These are phyloP conservation scores for Aspergillus chevalieri DNA, from an alignment of 2,329 filamentous ascomycete species.

Conservation along the genomic window DNA sequence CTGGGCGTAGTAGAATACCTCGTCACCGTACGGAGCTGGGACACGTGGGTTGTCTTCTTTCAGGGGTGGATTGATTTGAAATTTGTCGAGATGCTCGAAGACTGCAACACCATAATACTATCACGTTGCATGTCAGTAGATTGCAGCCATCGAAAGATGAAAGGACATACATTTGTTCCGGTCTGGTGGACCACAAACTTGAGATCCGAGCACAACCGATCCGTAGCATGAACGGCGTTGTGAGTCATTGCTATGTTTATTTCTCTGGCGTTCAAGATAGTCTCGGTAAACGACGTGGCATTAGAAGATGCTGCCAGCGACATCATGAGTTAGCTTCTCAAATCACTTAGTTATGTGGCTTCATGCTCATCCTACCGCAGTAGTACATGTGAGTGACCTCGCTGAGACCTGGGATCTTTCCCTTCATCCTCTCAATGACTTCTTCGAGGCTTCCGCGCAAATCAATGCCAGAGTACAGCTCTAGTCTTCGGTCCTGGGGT, in stretches of 20 bases:
- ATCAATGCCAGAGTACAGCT: slow-evolving; percentile 17
- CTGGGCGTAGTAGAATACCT: slow-evolving; percentile 46
- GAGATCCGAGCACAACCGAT: slow-evolving; percentile 32
- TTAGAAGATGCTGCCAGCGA: slow-evolving; percentile 11
- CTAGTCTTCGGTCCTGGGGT: slow-evolving; percentile 13
- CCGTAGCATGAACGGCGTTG: slow-evolving; percentile 34
- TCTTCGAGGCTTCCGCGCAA: slow-evolving; percentile 22
- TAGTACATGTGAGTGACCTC: slow-evolving; percentile 42
- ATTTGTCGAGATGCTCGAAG: slow-evolving; percentile 19
- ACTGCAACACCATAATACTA: slow-evolving; percentile 23
- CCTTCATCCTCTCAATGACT: slow-evolving; percentile 28
- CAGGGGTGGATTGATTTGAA: slow-evolving; percentile 27
- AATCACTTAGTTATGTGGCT: not conserved
- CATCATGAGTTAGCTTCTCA: not conserved
- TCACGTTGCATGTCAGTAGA: not conserved
- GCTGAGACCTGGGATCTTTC: slow-evolving; percentile 30
- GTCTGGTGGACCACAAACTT: slow-evolving; percentile 39
- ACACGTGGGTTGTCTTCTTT: slow-evolving; percentile 37
- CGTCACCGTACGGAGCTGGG: slow-evolving; percentile 35
- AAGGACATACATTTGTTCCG: slow-evolving; percentile 32
- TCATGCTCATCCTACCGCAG: slow-evolving; percentile 22
- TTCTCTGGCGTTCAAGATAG: slow-evolving; percentile 27
- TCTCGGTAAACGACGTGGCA: slow-evolving; percentile 30
- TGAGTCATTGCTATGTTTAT: slow-evolving; percentile 37
- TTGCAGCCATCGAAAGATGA: slow-evolving; percentile 24